A percentile compares a stretch with the other conserved stretches of the same genome.
phyloP scores from a whole-genome alignment of 768 basidiomycete species.

The Phlebiopsis gigantea region DNA sequence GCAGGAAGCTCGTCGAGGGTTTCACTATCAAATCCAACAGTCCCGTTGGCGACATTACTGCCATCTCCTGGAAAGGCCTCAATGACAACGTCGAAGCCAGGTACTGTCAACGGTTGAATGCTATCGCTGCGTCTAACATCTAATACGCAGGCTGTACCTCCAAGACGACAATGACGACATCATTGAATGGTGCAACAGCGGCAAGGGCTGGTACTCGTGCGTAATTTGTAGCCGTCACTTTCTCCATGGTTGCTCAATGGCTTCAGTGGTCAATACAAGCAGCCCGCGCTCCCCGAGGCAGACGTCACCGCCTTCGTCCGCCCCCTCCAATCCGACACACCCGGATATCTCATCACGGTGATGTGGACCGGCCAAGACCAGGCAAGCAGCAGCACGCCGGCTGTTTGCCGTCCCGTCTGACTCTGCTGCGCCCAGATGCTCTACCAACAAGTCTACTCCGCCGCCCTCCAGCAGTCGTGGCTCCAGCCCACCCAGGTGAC shows the following conservation, averaged over 20 bases:
- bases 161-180: conserved; percentile 5
- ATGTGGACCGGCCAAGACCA: conserved; percentile 8
- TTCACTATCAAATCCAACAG: not conserved
- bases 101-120: no score
- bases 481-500: not conserved
- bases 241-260: not conserved
- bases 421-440: not conserved
- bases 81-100: not conserved
- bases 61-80: not conserved
- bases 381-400: not conserved
- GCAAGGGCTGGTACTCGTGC: not conserved
- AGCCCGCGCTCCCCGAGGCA: not conserved
- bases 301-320: conserved; percentile 6
- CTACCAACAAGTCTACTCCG: not conserved
- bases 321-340: not conserved
- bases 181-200: conserved; percentile 3
- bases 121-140: not conserved
- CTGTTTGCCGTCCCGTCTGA: no score
- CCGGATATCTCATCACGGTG: not conserved
- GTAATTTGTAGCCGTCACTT: no score
- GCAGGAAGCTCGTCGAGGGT: not conserved
- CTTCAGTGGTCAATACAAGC: not conserved
- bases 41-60: conserved; percentile 6
- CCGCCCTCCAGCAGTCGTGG: not conserved
- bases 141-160: not conserved